These are phyloP conservation scores for Apiotrichum sp. DNA, from an alignment of 1,284 basidiomycete species.

Conservation along the genomic window DNA sequence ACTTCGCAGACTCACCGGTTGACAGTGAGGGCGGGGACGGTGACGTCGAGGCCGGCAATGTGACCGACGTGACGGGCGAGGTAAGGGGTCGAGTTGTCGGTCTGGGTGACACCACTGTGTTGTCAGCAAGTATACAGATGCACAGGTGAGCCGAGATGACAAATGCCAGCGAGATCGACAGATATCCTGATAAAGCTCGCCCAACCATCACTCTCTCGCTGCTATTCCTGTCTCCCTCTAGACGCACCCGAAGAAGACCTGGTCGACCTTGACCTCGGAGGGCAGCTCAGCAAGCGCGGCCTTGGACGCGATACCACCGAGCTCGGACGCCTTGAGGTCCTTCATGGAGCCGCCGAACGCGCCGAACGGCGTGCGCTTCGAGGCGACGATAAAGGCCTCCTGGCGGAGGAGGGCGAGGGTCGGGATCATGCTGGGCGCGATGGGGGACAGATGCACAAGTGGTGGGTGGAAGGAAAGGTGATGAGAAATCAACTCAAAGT, in stretches of 20 bases:
- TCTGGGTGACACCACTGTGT: slow-evolving; percentile 46
- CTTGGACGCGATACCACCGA: slow-evolving; percentile 52
- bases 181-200: too few species aligned
- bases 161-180: too few species aligned
- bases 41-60: slow-evolving; percentile 50
- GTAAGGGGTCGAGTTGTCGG: slow-evolving; percentile 52
- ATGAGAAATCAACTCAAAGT: background rate
- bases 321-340: slow-evolving; percentile 48
- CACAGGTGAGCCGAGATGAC: too few species aligned
- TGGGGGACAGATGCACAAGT: slow-evolving; percentile 4
- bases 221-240: background rate
- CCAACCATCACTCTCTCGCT: too few species aligned
- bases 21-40: slow-evolving; percentile 52
- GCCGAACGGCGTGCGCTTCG: slow-evolving; percentile 53
- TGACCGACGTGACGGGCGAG: slow-evolving; percentile 55
- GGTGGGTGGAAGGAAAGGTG: background rate
- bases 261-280: slow-evolving; percentile 47
- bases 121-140: slow-evolving; percentile 1
- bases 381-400: slow-evolving; percentile 40
- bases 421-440: slow-evolving; percentile 6
- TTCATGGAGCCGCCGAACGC: slow-evolving; percentile 53
- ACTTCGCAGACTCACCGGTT: slow-evolving; percentile 47
- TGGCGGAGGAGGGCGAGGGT: slow-evolving; percentile 11
- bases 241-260: slow-evolving; percentile 50
- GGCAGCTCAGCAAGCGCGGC: slow-evolving; percentile 52